Evolutionary conservation across 768 basidiomycete species (phyloP), one percentile per base, ranked within the genome.

Genomic region (Rhizopogon vesiculosus): DNA sequence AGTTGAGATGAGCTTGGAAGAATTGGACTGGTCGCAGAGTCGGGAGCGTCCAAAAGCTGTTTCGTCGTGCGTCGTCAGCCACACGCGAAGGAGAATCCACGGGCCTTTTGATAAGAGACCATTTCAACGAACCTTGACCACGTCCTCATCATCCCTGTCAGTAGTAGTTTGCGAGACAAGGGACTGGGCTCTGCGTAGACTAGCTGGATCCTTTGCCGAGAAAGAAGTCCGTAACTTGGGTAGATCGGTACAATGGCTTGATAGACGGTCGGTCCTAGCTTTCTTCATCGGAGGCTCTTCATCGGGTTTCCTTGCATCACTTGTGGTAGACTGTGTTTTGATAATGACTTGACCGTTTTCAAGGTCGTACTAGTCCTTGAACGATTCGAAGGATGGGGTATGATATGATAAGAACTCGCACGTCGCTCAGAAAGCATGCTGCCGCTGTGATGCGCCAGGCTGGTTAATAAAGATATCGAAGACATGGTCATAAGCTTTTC

Each of bases 131-230:
- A 56, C 62, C 42, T 62, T 45, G 9, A 51, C 16, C 13, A 29
- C 52, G 57, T 52, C 52, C 53, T 63, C 62, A 8, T 56, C 38
- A 19, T 58, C 40, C n/a, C 25, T 29, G 33, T 53, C 16, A 56
- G 64, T 28, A 19, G 68, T 62, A 6, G 44, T 5, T 3, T 70
- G 64, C 4, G 76, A 74, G 16, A 66, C 65, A 45, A 79, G 52
- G 2, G 76, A 77, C 16, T 62, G 65, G 0, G 76, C 76, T 25
- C 76, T 70, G 40, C 78, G 70, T 10, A 76, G 18, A 53, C 77
- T 78, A 0, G 76, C 78, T 22, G 75, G 72, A 5, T 64, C 59
- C 28, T 58, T 68, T 3, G 74, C 70, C 18, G 63, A 53, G 22
- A 63, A 70, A 38, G 28, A 45, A 12, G 46, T 38, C 48, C 48